Evolutionary conservation across 176 grass and related monocot genomes (phyloP).

Genomic region (Aegilops bicornis): DNA sequence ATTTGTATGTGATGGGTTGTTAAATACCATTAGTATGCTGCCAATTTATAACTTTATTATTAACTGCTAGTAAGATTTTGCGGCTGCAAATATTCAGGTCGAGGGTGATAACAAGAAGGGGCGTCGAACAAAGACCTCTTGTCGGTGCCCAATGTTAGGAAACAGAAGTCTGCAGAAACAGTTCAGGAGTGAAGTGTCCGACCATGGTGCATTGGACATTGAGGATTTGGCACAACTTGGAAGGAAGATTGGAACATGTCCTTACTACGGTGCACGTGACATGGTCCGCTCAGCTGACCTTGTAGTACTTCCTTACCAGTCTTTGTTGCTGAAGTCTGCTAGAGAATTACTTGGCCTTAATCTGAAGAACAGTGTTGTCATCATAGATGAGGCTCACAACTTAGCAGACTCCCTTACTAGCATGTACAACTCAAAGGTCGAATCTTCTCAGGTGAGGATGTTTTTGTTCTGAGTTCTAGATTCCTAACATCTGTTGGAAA

Average conservation of each 20-base stretch:
- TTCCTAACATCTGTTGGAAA: not conserved
- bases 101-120: slow-evolving; percentile 48
- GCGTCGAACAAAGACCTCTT: slow-evolving; percentile 51
- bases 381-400: slow-evolving; percentile 98
- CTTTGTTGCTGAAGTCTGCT: slow-evolving; percentile 76
- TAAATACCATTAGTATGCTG: not conserved
- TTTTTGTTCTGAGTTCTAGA: not conserved
- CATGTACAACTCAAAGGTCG: slow-evolving; percentile 90
- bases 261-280: slow-evolving; percentile 81
- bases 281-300: slow-evolving; percentile 75
- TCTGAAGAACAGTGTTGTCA: slow-evolving; percentile 81
- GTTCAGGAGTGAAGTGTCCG: slow-evolving; percentile 59
- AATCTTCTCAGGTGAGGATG: slow-evolving; percentile 52
- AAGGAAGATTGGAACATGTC: slow-evolving; percentile 80
- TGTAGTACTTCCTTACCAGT: slow-evolving; percentile 90
- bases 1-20: not conserved
- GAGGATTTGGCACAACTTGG: slow-evolving; percentile 80
- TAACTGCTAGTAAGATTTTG: slow-evolving; percentile 19
- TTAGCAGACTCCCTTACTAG: slow-evolving; percentile 73
- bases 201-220: slow-evolving; percentile 70
- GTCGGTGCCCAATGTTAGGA: slow-evolving; percentile 80
- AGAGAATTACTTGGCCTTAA: slow-evolving; percentile 88
- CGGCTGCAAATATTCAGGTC: slow-evolving; percentile 34
- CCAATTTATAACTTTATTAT: slow-evolving; percentile 6
- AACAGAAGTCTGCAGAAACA: slow-evolving; percentile 63